phyloP scores from a whole-genome alignment of 306 rosid species.

The Pyrus betulifolia region DNA sequence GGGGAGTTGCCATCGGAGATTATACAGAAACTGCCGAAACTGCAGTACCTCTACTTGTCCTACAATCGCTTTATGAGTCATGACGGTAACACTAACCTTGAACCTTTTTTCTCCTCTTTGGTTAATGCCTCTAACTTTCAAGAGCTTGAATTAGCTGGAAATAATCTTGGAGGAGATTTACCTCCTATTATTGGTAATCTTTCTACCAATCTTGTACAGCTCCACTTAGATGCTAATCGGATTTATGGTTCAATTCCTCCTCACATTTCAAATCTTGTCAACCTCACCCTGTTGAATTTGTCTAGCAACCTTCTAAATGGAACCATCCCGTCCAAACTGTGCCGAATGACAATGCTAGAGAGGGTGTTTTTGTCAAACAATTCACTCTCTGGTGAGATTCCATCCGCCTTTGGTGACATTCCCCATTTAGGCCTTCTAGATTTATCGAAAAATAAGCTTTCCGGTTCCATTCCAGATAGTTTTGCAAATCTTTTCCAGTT shows the following conservation, averaged over 20 bases:
- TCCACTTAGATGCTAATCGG: slow-evolving; percentile 61
- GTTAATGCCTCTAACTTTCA: slow-evolving; percentile 49
- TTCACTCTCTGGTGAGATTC: slow-evolving; percentile 80
- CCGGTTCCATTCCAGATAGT: slow-evolving; percentile 78
- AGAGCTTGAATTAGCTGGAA: slow-evolving; percentile 85
- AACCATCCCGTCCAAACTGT: slow-evolving; percentile 55
- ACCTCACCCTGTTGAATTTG: slow-evolving; percentile 66
- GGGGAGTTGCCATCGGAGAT: slow-evolving; percentile 62
- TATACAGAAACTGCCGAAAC: slow-evolving; percentile 37
- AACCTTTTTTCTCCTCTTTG: slow-evolving; percentile 69
- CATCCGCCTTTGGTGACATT: slow-evolving; percentile 52
- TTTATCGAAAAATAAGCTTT: slow-evolving; percentile 69
- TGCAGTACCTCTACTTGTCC: slow-evolving; percentile 74
- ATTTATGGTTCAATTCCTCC: slow-evolving; percentile 72
- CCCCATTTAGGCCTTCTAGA: slow-evolving; percentile 77
- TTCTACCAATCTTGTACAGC: slow-evolving; percentile 47
- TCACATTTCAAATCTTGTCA: slow-evolving; percentile 61
- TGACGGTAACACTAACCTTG: slow-evolving; percentile 72
- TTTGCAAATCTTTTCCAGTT: slow-evolving; percentile 74
- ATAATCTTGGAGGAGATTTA: slow-evolving; percentile 62
- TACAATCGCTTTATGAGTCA: slow-evolving; percentile 67
- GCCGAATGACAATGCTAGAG: slow-evolving; percentile 57
- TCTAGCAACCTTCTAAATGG: slow-evolving; percentile 76
- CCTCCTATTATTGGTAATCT: slow-evolving; percentile 72
- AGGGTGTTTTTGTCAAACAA: slow-evolving; percentile 68